Evolutionary conservation across 2,329 filamentous ascomycete genomes (phyloP), one percentile per base, ranked within the genome.

Genomic region (Monosporascus sp.): DNA sequence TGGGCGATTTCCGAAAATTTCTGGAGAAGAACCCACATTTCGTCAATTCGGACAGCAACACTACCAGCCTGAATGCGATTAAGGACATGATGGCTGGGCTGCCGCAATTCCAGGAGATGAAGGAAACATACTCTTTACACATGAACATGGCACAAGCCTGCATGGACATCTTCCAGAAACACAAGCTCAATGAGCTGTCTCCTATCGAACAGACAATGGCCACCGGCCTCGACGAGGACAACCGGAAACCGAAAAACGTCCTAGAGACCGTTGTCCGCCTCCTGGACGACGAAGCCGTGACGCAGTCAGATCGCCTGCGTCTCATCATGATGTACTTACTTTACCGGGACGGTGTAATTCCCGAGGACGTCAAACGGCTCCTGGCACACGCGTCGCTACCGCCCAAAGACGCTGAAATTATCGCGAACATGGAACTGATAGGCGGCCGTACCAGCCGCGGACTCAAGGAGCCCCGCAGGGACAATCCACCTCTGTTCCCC

Each of bases 61-160:
- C 85, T 35, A 87, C 86, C 41, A 95, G 84, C 66, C 77, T 99
- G 52, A 96, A 92, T 71, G 88, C 89, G 26, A 96, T 99, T 71
- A 91, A 94, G 66, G 92, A 97, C 71, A 99, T 99, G 94, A 76
- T 99, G 74, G 94, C 91, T 16, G 93, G 92, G 8, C 74, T 99
- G 55, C 91, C 92, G 14, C 90, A 97, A 66, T 99, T 97, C 65
- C 90, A 96, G 65, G 88, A 95, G 70, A 90, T 94, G 78, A 97
- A 97, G 70, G 91, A 96, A 67, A 87, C 90, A 2, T 99, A 97
- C 70, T 94, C 92, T 0, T 76, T 99, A 51, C 94, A 99, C 71
- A 78, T 99, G 43, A 93, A 86, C 61, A 97, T 99, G 93, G 94
- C 94, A 2, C 89, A 97, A 68, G 91, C 96, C 68, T 96, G 91